phyloP scores from a whole-genome alignment of 2,329 filamentous ascomycete species.

The Coniella vitis region DNA sequence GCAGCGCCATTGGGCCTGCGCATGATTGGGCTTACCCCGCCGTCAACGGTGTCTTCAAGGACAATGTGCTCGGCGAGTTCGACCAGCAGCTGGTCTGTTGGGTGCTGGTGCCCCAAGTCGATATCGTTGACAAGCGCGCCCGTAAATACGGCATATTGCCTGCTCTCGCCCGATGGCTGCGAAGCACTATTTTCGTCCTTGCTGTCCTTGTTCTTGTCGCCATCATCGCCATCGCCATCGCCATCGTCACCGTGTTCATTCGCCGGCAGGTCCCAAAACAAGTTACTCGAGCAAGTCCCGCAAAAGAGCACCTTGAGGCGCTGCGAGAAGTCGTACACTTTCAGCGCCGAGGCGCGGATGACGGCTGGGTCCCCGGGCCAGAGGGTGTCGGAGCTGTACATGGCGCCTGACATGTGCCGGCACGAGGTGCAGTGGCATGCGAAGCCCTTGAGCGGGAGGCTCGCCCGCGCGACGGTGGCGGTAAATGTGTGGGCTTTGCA shows the following conservation, averaged over 20 bases:
- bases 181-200: background rate
- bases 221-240: slow-evolving; percentile 1
- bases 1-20: slow-evolving; percentile 26
- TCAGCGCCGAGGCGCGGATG: slow-evolving; percentile 26
- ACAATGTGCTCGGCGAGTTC: slow-evolving; percentile 33
- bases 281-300: slow-evolving; percentile 32
- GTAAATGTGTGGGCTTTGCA: slow-evolving; percentile 37
- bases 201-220: slow-evolving; percentile 3
- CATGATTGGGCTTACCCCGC: slow-evolving; percentile 43
- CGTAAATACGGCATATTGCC: slow-evolving; percentile 28
- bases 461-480: slow-evolving; percentile 24
- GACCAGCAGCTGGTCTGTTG: slow-evolving; percentile 26
- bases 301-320: slow-evolving; percentile 33
- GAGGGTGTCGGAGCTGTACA: slow-evolving; percentile 29
- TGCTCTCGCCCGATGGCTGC: slow-evolving; percentile 7
- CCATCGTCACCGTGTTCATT: background rate
- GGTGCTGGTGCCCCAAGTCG: slow-evolving; percentile 2
- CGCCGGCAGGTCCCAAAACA: slow-evolving; percentile 33
- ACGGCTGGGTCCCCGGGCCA: slow-evolving; percentile 31
- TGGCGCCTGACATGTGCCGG: slow-evolving; percentile 35
- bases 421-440: slow-evolving; percentile 45
- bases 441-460: slow-evolving; percentile 34
- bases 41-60: slow-evolving; percentile 44
- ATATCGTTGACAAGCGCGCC: slow-evolving; percentile 29
- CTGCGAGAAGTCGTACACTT: slow-evolving; percentile 30